Base-by-base conservation (phyloP, 345 rosid species). In the Zanthoxylum bungeanum region DNA sequence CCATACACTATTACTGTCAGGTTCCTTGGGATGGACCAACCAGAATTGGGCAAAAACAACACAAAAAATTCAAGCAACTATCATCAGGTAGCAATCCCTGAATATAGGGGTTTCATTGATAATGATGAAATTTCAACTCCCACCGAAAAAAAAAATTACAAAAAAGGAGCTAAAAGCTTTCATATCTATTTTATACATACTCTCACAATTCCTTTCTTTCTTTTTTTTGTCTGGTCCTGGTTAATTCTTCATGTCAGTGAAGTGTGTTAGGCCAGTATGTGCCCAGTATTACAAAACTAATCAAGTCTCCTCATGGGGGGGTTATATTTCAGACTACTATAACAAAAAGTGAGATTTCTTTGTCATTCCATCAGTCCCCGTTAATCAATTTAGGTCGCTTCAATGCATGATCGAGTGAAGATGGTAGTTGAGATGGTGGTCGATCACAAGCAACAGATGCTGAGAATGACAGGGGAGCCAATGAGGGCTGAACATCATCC, bases 331-430 rank as follows among this genome's bases (percentile, higher is more conserved):
- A 42, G 42, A 24, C 53, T 55, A 16, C 21, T 68, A 68, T 57
- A n/a, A 75, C 72, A 80, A 58, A 28, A 49, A 24, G 9, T 39
- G 68, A 30, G 53, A 34, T 51, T 21, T 16, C 46, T 27, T 37
- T 2, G 16, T 59, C 59, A 22, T 34, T 33, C 22, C 28, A 42
- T 44, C 19, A 77, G 58, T 50, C 73, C 25, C 46, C 28, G 55
- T 10, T 21, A 4, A 16, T 14, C 30, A 70, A 42, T 74, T 73
- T 84, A 27, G 79, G 21, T 63, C 80, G 66, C 70, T 81, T 84
- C 0, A 51, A 30, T 14, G 73, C 22, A 40, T 40, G 17, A 4
- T 9, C 9, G 1, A 75, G 30, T 2, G 75, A 64, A n/a, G 61
- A 52, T 17, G 69, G 34, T 10, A n/a, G 25, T 12, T 51, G 68